A percentile compares a stretch with the other conserved stretches of the same genome.
Conservation (phyloP, 805 yeast species). For the Kuraishia capsulata region DNA sequence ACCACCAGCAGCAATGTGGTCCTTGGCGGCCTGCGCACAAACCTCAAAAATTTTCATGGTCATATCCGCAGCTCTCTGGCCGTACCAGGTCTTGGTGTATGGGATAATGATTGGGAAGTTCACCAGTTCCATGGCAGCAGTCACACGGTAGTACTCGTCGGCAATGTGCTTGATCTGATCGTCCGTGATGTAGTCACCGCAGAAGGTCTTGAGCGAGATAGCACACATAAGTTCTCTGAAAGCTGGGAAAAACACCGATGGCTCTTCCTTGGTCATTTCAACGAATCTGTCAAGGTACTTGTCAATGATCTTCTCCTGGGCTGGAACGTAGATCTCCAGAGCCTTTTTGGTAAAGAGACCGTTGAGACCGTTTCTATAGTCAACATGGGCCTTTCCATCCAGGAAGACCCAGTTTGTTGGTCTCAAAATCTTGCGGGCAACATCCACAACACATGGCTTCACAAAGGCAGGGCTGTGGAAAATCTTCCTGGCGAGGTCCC, state of each 20-base stretch:
- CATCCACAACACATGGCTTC: slow-evolving; percentile 97
- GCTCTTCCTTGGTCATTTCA: slow-evolving; percentile 45
- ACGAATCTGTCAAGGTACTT: slow-evolving; percentile 63
- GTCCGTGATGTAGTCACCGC: slow-evolving; percentile 91
- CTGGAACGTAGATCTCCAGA: slow-evolving; percentile 74
- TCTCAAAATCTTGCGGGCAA: slow-evolving; percentile 85
- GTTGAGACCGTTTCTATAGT: slow-evolving; percentile 84
- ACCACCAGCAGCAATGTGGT: slow-evolving; percentile 68
- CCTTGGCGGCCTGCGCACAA: slow-evolving; percentile 86
- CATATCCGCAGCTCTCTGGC: slow-evolving; percentile 85
- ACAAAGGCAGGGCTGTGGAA: slow-evolving; percentile 79
- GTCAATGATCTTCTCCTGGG: slow-evolving; percentile 79
- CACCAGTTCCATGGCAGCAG: slow-evolving; percentile 94
- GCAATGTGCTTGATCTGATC: slow-evolving; percentile 83
- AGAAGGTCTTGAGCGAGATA: slow-evolving; percentile 82
- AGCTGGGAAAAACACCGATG: slow-evolving; percentile 78
- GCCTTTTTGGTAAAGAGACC: slow-evolving; percentile 84
- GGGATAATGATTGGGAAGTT: slow-evolving; percentile 97
- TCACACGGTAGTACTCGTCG: slow-evolving; percentile 84
- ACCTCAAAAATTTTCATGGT: slow-evolving; percentile 86
- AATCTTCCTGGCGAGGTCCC: slow-evolving; percentile 84
- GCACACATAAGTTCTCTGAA: slow-evolving; percentile 97
- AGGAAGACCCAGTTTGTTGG: slow-evolving; percentile 97
- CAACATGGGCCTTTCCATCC: slow-evolving; percentile 93
- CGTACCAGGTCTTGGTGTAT: slow-evolving; percentile 97